phyloP scores from a whole-genome alignment of 2,329 filamentous ascomycete species.

The Fusarium sp. region DNA sequence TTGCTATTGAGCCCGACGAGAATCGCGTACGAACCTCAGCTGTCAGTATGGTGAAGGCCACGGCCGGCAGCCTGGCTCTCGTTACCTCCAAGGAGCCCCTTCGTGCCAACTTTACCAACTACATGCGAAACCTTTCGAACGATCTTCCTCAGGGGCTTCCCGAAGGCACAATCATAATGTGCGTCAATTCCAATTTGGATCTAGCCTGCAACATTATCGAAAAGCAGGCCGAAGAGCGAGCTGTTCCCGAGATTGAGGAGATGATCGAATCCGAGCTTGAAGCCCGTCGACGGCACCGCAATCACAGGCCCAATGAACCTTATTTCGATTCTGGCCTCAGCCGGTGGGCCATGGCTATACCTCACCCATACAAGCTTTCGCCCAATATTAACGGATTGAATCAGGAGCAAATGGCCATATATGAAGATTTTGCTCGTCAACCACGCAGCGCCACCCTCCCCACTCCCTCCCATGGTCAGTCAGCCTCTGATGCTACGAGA shows the following conservation, averaged over 20 bases:
- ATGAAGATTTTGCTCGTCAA: conserved; percentile 94
- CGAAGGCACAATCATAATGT: conserved; percentile 97
- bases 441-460: conserved; percentile 71
- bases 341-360: conserved; percentile 93
- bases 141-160: conserved; percentile 84
- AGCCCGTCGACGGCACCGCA: conserved; percentile 78
- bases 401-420: conserved; percentile 91
- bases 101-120: conserved; percentile 96
- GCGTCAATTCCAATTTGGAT: conserved; percentile 97
- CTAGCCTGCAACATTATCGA: conserved; percentile 94
- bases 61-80: conserved; percentile 90
- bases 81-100: conserved; percentile 99
- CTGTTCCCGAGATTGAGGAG: conserved; percentile 93
- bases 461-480: conserved; percentile 66
- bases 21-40: conserved; percentile 86
- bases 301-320: conserved; percentile 80
- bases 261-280: conserved; percentile 87
- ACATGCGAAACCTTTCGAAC: conserved; percentile 78
- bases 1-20: conserved; percentile 91
- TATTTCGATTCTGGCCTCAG: conserved; percentile 86
- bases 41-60: conserved; percentile 92
- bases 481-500: conserved; percentile 69
- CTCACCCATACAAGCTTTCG: conserved; percentile 89
- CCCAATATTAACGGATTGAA: conserved; percentile 78
- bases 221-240: conserved; percentile 92